A percentile compares a stretch with the other conserved stretches of the same genome.
phyloP scores from a whole-genome alignment of 306 rosid genomes.

The Acacia melanoxylon region DNA sequence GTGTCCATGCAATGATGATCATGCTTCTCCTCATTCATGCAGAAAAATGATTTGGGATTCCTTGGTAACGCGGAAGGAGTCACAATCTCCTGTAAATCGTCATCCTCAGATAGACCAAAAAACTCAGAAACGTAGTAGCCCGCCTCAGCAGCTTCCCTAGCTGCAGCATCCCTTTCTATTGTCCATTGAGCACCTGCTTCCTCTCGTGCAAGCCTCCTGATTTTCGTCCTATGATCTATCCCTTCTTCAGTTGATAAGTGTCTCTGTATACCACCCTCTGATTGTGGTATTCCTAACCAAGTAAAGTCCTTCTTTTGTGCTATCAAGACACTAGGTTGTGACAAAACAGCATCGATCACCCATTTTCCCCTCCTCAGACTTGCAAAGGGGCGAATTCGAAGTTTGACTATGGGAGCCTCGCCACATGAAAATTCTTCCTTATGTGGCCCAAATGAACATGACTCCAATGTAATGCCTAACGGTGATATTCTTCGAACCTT shows the following conservation, averaged over 20 bases:
- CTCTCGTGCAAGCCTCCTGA: conserved; percentile 72
- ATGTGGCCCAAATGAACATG: conserved; percentile 81
- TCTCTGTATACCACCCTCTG: conserved; percentile 46
- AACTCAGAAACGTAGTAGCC: conserved; percentile 70
- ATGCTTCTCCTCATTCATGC: conserved; percentile 67
- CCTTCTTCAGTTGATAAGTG: conserved; percentile 70
- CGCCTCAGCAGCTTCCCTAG: conserved; percentile 71
- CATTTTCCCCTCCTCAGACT: conserved; percentile 90
- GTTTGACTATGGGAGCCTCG: conserved; percentile 75
- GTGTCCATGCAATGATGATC: conserved; percentile 80
- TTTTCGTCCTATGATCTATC: conserved; percentile 68
- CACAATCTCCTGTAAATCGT: conserved; percentile 42
- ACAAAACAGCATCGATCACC: conserved; percentile 84
- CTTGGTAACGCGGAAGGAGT: conserved; percentile 34
- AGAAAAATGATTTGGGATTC: conserved; percentile 47
- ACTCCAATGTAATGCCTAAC: conserved; percentile 80
- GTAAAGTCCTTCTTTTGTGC: conserved; percentile 83
- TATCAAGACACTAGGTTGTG: conserved; percentile 67
- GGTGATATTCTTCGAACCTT: conserved; percentile 82
- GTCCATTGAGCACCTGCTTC: conserved; percentile 51
- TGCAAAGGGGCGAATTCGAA: conserved; percentile 70
- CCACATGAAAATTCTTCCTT: conserved; percentile 84
- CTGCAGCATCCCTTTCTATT: conserved; percentile 70
- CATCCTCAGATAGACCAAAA: conserved; percentile 42
- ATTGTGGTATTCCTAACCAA: conserved; percentile 84